Evolutionary conservation across 1,284 basidiomycete species (phyloP).

Genomic region (Clitocybe nebularis): DNA sequence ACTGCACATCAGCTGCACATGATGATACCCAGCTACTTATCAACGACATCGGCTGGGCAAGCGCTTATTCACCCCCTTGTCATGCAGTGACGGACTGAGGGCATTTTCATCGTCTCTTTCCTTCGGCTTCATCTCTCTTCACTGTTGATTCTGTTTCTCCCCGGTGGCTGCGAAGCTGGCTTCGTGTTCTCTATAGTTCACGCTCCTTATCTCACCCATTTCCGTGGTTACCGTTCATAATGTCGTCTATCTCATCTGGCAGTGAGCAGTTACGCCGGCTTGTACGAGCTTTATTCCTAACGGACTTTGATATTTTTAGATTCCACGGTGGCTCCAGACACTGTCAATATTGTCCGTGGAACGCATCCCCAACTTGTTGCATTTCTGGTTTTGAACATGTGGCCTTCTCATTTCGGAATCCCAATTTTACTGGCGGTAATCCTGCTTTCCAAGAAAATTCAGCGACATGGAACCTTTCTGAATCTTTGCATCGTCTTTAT

Average conservation of each 20-base stretch:
- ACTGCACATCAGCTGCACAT: too few relatives aligned
- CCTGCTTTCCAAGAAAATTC: constrained; percentile 33
- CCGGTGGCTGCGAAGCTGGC: constrained; percentile 2
- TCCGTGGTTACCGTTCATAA: background rate
- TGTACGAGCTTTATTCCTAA: background rate
- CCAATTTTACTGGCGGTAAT: constrained; percentile 40
- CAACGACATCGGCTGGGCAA: too few relatives aligned
- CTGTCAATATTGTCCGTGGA: constrained; percentile 38
- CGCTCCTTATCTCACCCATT: background rate
- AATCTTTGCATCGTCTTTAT: constrained; percentile 42
- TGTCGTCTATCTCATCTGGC: background rate
- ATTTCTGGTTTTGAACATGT: constrained; percentile 45
- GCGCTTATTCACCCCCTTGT: too few relatives aligned
- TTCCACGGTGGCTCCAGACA: constrained; percentile 8
- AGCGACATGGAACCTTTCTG: constrained; percentile 45
- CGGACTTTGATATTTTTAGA: background rate
- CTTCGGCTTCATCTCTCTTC: background rate
- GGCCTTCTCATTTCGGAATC: constrained; percentile 44
- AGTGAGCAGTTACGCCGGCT: background rate
- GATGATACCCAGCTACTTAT: too few relatives aligned
- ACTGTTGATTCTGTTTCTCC: background rate
- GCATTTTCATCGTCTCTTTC: background rate
- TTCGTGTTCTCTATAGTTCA: background rate
- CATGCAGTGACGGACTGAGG: too few relatives aligned
- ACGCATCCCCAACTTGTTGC: constrained; percentile 35